A percentile compares a stretch with the other conserved stretches of the same genome.
These are phyloP conservation scores for Hymenoscyphus repandus DNA, from an alignment of 2,329 filamentous ascomycete species.

Conservation along the genomic window DNA sequence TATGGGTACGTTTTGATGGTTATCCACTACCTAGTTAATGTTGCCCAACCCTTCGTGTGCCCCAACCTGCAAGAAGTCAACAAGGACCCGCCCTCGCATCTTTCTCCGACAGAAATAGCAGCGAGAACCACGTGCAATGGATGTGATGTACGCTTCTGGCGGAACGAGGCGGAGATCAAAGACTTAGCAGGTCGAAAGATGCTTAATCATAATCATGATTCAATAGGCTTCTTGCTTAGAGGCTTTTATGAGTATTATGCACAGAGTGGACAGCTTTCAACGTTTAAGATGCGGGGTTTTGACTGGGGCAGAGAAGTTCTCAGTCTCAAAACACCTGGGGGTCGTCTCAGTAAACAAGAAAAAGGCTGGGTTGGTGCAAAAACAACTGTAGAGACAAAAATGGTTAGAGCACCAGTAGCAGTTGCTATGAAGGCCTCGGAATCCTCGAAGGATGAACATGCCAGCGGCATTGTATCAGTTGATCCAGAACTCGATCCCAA, in stretches of 20 bases:
- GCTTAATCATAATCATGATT: conserved; percentile 64
- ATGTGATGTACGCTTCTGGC: conserved; percentile 71
- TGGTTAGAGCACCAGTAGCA: conserved; percentile 27
- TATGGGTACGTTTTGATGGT: conserved; percentile 94
- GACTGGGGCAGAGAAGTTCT: conserved; percentile 77
- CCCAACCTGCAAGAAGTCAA: conserved; percentile 70
- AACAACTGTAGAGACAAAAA: conserved; percentile 54
- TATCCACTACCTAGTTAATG: conserved; percentile 81
- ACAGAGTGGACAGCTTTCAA: conserved; percentile 50
- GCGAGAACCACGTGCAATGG: conserved; percentile 49
- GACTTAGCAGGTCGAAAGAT: conserved; percentile 51
- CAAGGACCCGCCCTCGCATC: conserved; percentile 39
- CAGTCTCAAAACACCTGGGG: conserved; percentile 67
- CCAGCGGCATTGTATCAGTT: not conserved
- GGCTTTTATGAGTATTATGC: conserved; percentile 90
- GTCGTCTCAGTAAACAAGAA: conserved; percentile 65
- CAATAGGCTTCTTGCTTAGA: conserved; percentile 65
- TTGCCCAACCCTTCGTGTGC: conserved; percentile 74
- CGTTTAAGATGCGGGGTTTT: conserved; percentile 54
- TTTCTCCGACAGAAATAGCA: conserved; percentile 38
- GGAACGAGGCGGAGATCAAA: conserved; percentile 65
- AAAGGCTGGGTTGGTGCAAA: conserved; percentile 87
- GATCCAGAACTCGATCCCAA: conserved; percentile 2
- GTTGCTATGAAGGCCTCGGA: conserved; percentile 6
- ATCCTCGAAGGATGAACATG: not conserved